These are phyloP conservation scores for Peltaster fructicola DNA, from an alignment of 2,329 filamentous ascomycete genomes.

Conservation along the genomic window DNA sequence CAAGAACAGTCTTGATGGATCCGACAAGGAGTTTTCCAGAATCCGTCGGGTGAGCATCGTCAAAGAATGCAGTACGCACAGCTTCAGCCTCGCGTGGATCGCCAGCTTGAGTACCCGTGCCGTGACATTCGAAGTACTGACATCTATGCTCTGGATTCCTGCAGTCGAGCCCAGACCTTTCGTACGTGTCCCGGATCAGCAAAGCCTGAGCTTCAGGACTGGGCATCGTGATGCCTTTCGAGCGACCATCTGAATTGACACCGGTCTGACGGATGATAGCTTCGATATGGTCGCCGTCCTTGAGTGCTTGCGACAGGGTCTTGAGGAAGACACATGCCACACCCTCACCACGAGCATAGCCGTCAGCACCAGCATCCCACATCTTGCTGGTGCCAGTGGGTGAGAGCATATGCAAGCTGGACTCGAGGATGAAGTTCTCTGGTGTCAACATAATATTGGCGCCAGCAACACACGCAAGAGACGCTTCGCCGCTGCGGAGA, in stretches of 20 bases:
- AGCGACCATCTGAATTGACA: constrained; percentile 20
- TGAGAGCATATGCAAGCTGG: constrained; percentile 16
- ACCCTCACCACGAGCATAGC: constrained; percentile 36
- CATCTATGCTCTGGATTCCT: constrained; percentile 1
- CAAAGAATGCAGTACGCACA: constrained; percentile 9
- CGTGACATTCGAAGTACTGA: too few relatives aligned
- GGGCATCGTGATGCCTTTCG: constrained; percentile 24
- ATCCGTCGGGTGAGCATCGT: constrained; percentile 4
- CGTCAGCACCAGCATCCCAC: constrained; percentile 25
- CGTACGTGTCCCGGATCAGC: constrained; percentile 22
- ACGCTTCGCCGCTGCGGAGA: constrained; percentile 4
- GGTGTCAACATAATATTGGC: constrained; percentile 13
- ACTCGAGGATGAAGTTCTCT: constrained; percentile 10
- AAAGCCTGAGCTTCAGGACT: constrained; percentile 19
- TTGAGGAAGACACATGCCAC: constrained; percentile 29
- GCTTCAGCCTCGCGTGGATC: constrained; percentile 13
- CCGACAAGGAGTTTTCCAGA: constrained; percentile 11
- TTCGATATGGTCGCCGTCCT: constrained; percentile 8
- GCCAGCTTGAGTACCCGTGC: constrained; percentile 17
- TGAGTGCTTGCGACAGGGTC: constrained; percentile 6
- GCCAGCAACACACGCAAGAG: constrained; percentile 8
- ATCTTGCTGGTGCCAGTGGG: constrained; percentile 14
- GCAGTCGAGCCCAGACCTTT: constrained; percentile 17
- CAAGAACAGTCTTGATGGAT: constrained; percentile 17
- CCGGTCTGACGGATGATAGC: constrained; percentile 9